Evolutionary conservation across 441 rosid genomes (phyloP), one percentile per base, ranked within the genome.

Genomic region (Erysimum cheiri): DNA sequence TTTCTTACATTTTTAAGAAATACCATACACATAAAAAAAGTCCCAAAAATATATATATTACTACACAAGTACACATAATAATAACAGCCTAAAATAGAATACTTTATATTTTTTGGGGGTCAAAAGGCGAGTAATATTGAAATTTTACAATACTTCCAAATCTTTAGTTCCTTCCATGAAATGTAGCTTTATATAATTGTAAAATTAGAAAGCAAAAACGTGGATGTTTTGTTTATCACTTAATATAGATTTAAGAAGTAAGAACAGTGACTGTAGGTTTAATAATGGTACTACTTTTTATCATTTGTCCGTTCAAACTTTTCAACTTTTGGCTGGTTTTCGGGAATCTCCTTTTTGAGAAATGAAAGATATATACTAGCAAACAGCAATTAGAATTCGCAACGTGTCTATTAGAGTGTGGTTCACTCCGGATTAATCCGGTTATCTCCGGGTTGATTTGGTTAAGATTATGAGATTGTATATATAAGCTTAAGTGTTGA

Each of bases 291-390:
- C 28, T 22, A 48, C 28, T 14, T 26, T 19, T 2, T 22, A 68
- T 24, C 47, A 68, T 56, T 68, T 56, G 17, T 14, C 31, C 2
- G 33, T 41, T 52, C 44, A 62, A 41, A 43, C 57, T 52, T 24
- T 70, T 54, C 32, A 35, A 33, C 37, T 26, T 71, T 53, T 61
- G 33, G 43, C 52, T 5, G 46, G 28, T 72, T 36, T 64, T 28
- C 17, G 10, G 33, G 48, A 46, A 32, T 64, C 12, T 36, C 15
- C 33, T 46, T 54, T 39, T 11, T 3, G 32, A 39, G 19, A 43
- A 44, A 37, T 44, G 28, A 10, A 46, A 60, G n/a, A n/a, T n/a
- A 19, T 22, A 22, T 22, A 50, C 59, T 64, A 35, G 8, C 2
- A 54, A 6, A 3, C 6, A 41, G 55, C 29, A 32, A 33, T 33